Evolutionary conservation across 306 rosid species (phyloP).

Genomic region (Coriaria nepalensis): DNA sequence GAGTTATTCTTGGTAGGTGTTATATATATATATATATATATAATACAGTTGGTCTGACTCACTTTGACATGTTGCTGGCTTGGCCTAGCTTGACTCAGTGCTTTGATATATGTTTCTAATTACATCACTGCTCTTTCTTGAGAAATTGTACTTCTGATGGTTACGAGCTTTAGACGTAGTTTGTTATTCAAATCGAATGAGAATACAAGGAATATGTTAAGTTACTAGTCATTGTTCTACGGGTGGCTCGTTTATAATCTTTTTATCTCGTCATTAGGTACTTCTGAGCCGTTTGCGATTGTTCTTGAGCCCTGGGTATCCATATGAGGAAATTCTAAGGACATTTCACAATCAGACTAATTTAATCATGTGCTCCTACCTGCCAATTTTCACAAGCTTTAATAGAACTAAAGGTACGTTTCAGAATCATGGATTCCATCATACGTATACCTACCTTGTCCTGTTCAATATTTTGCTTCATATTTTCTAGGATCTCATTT

Average conservation of each 20-base stretch:
- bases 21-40: too few species aligned
- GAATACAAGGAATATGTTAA: background rate
- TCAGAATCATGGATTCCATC: background rate
- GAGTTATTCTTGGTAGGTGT: background rate
- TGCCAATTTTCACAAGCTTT: constrained; percentile 76
- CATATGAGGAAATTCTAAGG: constrained; percentile 86
- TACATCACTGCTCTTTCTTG: too few species aligned
- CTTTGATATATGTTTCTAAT: too few species aligned
- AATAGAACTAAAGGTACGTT: constrained; percentile 84
- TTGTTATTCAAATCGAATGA: too few species aligned
- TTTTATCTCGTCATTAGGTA: constrained; percentile 37
- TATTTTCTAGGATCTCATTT: constrained; percentile 4
- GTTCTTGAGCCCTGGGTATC: constrained; percentile 99
- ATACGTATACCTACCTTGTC: constrained; percentile 3
- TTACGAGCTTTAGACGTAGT: too few species aligned
- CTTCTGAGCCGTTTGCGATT: constrained; percentile 92
- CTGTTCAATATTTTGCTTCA: background rate
- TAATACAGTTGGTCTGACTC: too few species aligned
- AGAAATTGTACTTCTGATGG: too few species aligned
- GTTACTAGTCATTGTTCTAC: constrained; percentile 2
- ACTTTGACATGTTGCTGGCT: too few species aligned
- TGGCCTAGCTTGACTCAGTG: too few species aligned
- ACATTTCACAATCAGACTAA: constrained; percentile 94
- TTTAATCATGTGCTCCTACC: constrained; percentile 87
- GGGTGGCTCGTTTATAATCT: background rate